These are phyloP conservation scores for Salix dunnii DNA, from an alignment of 345 rosid genomes.

Conservation along the genomic window DNA sequence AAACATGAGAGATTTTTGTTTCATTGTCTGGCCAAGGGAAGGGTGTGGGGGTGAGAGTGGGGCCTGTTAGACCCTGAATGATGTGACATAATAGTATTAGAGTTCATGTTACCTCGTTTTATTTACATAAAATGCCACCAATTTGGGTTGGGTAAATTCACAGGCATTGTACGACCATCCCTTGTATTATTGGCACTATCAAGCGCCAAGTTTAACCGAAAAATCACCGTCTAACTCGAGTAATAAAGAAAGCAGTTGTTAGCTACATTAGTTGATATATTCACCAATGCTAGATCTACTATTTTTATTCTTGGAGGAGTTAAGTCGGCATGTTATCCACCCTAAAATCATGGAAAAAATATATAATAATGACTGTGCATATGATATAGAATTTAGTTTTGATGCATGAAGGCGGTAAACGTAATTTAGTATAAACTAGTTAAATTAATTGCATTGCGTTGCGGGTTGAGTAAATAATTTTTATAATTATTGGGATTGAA, in stretches of 20 bases:
- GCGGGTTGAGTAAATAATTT: too few species aligned
- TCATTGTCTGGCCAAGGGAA: constrained; percentile 28
- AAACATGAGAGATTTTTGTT: constrained; percentile 21
- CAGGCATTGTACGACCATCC: neutral
- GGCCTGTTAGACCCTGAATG: constrained; percentile 10
- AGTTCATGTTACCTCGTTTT: neutral
- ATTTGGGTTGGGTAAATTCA: neutral
- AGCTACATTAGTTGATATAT: neutral
- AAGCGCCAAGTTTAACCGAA: neutral
- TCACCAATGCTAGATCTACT: neutral
- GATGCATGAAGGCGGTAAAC: too few species aligned
- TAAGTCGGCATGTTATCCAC: neutral
- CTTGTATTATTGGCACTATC: neutral
- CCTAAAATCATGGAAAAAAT: too few species aligned
- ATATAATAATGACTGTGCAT: too few species aligned
- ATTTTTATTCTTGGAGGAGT: too few species aligned
- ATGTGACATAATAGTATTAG: constrained; percentile 11
- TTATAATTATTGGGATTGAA: too few species aligned
- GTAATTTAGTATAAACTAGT: too few species aligned
- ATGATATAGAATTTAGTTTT: too few species aligned
- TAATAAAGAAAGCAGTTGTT: neutral
- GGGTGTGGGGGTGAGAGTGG: constrained; percentile 3
- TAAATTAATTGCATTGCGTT: too few species aligned
- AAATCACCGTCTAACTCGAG: neutral
- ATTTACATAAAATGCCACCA: neutral